These are phyloP conservation scores for Artemisia annua DNA, from an alignment of 129 eudicot genomes.

Conservation along the genomic window DNA sequence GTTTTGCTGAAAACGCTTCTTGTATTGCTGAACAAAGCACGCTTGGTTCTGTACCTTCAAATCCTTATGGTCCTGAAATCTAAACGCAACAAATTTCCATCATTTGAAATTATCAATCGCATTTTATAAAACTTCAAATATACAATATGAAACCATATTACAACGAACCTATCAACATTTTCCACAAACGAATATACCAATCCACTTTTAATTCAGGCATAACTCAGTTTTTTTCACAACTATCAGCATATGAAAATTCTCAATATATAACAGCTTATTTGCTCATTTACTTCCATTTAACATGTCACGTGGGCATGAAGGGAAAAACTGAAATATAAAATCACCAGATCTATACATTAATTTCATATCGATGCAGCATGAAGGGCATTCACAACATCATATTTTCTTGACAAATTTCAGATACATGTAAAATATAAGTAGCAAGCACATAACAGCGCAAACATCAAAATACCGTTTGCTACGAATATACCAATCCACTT, in stretches of 20 bases:
- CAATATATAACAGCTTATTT: neutral
- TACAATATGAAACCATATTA: constrained; percentile 14
- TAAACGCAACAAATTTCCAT: constrained; percentile 31
- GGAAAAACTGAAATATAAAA: too few species aligned
- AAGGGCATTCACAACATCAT: too few species aligned
- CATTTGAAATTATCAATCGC: neutral
- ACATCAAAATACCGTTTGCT: too few species aligned
- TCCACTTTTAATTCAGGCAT: constrained; percentile 77
- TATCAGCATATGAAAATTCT: constrained; percentile 3
- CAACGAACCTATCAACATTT: constrained; percentile 68
- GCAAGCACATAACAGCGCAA: too few species aligned
- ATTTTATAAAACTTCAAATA: constrained; percentile 14
- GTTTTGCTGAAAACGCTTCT: constrained; percentile 91
- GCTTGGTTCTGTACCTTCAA: constrained; percentile 65
- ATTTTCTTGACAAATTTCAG: too few species aligned
- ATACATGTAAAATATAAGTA: too few species aligned
- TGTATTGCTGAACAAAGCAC: constrained; percentile 84
- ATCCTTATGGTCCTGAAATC: constrained; percentile 89
- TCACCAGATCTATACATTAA: too few species aligned
- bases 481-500: constrained; percentile 70
- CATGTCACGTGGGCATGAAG: too few species aligned
- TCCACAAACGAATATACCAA: constrained; percentile 75
- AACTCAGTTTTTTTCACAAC: constrained; percentile 51
- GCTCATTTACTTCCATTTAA: too few species aligned
- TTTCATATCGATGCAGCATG: too few species aligned